Percentiles rank a stretch among this genome's conserved stretches.
phyloP scores from a whole-genome alignment of 2,329 filamentous ascomycete genomes.

The Chrysoporthe cubensis region DNA sequence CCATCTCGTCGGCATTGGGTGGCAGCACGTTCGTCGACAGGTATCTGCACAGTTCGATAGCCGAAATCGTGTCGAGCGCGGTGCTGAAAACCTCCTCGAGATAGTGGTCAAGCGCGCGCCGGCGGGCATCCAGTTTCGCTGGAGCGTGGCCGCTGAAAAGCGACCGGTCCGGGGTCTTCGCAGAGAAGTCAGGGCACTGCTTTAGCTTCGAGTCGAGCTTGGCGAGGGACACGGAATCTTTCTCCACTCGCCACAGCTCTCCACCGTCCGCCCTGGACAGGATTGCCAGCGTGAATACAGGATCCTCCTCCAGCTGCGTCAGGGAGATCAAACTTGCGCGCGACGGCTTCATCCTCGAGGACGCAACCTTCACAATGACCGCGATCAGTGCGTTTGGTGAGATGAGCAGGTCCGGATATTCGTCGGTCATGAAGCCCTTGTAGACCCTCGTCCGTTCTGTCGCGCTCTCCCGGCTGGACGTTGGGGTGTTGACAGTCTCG shows the following conservation, averaged over 20 bases:
- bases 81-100: conserved; percentile 85
- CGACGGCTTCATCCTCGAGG: conserved; percentile 92
- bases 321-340: conserved; percentile 81
- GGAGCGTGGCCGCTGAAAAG: conserved; percentile 93
- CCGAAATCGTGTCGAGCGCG: conserved; percentile 75
- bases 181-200: conserved; percentile 71
- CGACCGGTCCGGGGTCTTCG: conserved; percentile 79
- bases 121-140: conserved; percentile 86
- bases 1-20: conserved; percentile 63
- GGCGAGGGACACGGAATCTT: conserved; percentile 81
- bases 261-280: conserved; percentile 74
- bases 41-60: conserved; percentile 83
- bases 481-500: conserved; percentile 35
- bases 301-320: conserved; percentile 84
- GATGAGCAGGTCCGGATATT: conserved; percentile 83
- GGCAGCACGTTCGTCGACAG: conserved; percentile 71
- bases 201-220: conserved; percentile 82
- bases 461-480: conserved; percentile 41
- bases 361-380: conserved; percentile 84
- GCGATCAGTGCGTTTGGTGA: conserved; percentile 87
- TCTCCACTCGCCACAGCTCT: conserved; percentile 94
- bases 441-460: conserved; percentile 62
- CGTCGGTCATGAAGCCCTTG: conserved; percentile 78
- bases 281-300: conserved; percentile 89
- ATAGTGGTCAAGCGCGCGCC: conserved; percentile 80